Percentiles rank a stretch among this genome's conserved stretches.
These are phyloP conservation scores for Dendrobium huoshanense DNA, from an alignment of 106 monocot species.

Conservation along the genomic window DNA sequence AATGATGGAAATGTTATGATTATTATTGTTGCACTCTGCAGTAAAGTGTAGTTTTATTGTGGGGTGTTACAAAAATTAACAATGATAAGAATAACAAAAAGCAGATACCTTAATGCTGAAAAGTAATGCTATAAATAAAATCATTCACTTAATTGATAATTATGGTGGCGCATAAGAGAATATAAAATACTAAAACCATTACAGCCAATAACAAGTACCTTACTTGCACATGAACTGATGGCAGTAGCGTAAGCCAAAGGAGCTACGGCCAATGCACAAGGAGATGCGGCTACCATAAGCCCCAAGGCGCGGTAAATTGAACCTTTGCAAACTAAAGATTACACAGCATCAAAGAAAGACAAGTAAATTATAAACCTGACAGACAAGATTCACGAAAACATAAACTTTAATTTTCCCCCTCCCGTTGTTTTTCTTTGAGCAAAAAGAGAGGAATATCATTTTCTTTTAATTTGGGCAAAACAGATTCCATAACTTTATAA, in stretches of 20 bases:
- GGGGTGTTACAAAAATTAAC: too few relatives aligned
- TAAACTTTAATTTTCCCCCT: not conserved
- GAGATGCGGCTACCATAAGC: slow-evolving; percentile 98
- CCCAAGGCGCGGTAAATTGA: slow-evolving; percentile 97
- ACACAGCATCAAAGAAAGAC: slow-evolving; percentile 2
- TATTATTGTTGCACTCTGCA: too few relatives aligned
- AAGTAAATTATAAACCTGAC: slow-evolving; percentile 15
- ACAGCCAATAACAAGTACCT: slow-evolving; percentile 49
- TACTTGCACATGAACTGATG: slow-evolving; percentile 91
- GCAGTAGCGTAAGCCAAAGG: slow-evolving; percentile 99
- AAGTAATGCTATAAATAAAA: not conserved
- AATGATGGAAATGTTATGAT: too few relatives aligned
- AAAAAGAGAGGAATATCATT: not conserved
- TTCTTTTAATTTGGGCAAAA: not conserved
- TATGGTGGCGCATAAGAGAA: not conserved
- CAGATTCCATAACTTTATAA: slow-evolving; percentile 1
- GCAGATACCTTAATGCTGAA: not conserved
- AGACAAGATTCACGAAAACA: not conserved
- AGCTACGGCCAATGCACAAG: slow-evolving; percentile 95
- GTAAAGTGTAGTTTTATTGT: too few relatives aligned
- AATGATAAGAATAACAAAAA: not conserved
- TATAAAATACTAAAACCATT: not conserved
- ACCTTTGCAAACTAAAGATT: slow-evolving; percentile 55
- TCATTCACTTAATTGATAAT: not conserved
- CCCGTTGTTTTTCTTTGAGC: not conserved